Base-by-base conservation (phyloP, 129 eudicot genomes). In the Lactuca saligna region DNA sequence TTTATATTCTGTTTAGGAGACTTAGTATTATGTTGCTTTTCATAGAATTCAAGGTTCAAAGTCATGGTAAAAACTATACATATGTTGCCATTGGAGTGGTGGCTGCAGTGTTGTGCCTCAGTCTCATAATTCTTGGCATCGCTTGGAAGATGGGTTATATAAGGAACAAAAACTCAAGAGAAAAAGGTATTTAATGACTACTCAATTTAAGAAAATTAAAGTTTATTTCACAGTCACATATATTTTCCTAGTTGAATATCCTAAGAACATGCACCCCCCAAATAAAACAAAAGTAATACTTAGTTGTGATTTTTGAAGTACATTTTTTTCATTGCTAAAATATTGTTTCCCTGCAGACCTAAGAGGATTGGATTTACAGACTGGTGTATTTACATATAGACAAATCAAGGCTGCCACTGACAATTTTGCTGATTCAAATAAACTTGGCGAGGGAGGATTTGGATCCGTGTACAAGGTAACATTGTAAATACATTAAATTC, bases 371-470 rank as follows among this genome's bases (percentile, higher is more conserved):
- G 93, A 83, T 71, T 69, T 84, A 62, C 79, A 68, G 15, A 78
- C 79, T 8, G 96, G 92, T 5, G 48, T 80, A 11, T 88, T 82
- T 54, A 85, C 91, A 12, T 81, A 64, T 34, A 68, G 80, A 65
- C 96, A 88, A 54, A 85, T 88, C 31, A 70, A 68, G 83, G 89
- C 82, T 8, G 96, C 96, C 51, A 88, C 96, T 1, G 66, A 81
- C 54, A 77, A 79, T 76, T 85, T 88, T 49, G 63, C 69, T 37
- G 38, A 66, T 16, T 82, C 60, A 4, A 83, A 83, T 70, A 88
- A 88, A 68, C 73, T 88, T 56, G 96, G 96, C 6, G 91, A 85
- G 77, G 96, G 96, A 54, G 91, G 91, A 65, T 88, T 88, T 74
- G 96, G 96, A 63, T 62, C 89, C 11, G 96, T 88, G 5, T 88